phyloP scores from a whole-genome alignment of 1,284 basidiomycete genomes.

The Omphalotus olearius region DNA sequence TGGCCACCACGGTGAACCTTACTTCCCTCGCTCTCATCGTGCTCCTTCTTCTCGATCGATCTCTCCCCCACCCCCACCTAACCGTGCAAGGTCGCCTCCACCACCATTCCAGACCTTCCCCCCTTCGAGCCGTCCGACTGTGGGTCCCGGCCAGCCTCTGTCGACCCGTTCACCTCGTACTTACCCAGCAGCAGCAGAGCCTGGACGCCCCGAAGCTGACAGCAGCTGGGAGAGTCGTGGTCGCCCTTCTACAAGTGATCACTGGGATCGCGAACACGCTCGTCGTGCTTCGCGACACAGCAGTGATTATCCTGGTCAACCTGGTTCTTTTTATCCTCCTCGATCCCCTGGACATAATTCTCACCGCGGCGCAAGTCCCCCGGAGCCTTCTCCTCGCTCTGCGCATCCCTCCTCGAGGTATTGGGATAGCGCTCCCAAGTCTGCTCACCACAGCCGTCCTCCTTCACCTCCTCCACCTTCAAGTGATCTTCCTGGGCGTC shows the following conservation, averaged over 20 bases:
- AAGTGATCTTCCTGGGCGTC: slow-evolving; percentile 3
- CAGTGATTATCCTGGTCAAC: slow-evolving; percentile 38
- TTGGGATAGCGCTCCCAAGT: slow-evolving; percentile 33
- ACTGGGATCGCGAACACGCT: slow-evolving; percentile 45
- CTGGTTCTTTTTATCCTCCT: slow-evolving; percentile 30
- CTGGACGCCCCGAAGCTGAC: slow-evolving; percentile 35
- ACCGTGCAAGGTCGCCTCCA: slow-evolving; percentile 44
- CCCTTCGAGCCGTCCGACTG: slow-evolving; percentile 39
- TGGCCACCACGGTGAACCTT: slow-evolving; percentile 47
- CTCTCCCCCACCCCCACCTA: slow-evolving; percentile 47
- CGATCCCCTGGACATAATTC: slow-evolving; percentile 32
- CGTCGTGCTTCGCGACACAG: slow-evolving; percentile 34
- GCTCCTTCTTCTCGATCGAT: slow-evolving; percentile 49
- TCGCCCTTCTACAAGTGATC: slow-evolving; percentile 30
- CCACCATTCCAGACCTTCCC: slow-evolving; percentile 42
- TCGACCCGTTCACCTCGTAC: slow-evolving; percentile 44
- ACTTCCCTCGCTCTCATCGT: slow-evolving; percentile 42
- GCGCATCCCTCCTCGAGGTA: slow-evolving; percentile 35
- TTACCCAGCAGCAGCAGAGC: slow-evolving; percentile 45
- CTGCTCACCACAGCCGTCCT: slow-evolving; percentile 25
- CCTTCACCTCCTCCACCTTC: slow-evolving; percentile 28
- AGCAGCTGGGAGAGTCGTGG: slow-evolving; percentile 50
- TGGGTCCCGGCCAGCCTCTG: slow-evolving; percentile 54
- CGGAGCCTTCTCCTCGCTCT: slow-evolving; percentile 52
- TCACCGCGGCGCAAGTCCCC: slow-evolving; percentile 35